Conservation (phyloP, 2,329 filamentous ascomycete species). For the Venturiaceae sp. region DNA sequence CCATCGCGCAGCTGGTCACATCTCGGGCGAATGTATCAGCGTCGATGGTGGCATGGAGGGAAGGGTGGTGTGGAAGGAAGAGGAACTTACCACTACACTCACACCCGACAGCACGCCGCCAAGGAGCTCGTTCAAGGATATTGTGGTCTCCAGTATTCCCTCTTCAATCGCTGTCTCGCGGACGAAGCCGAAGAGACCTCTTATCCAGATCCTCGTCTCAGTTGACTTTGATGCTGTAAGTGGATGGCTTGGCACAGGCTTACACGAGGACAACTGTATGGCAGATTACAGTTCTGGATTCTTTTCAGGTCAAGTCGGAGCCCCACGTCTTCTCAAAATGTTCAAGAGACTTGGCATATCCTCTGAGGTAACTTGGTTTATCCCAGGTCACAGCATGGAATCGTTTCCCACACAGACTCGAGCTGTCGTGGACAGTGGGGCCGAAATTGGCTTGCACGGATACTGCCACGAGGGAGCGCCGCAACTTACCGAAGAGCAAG, state of each 20-base stretch:
- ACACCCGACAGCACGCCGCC: background rate
- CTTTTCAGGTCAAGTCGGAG: conserved; percentile 47
- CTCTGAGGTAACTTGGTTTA: conserved; percentile 49
- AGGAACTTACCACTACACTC: background rate
- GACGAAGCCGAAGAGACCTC: background rate
- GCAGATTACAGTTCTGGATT: conserved; percentile 47
- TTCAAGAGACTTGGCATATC: conserved; percentile 42
- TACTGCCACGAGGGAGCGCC: conserved; percentile 38
- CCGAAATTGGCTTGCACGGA: conserved; percentile 42
- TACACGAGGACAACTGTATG: conserved; percentile 41
- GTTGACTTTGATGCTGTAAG: conserved; percentile 50
- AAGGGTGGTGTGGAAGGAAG: conserved; percentile 32
- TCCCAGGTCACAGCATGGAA: conserved; percentile 50
- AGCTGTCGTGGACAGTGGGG: conserved; percentile 41
- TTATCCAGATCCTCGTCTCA: conserved; percentile 28
- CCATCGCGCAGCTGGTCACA: conserved; percentile 42
- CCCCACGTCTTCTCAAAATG: conserved; percentile 43
- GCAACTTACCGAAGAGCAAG: conserved; percentile 38
- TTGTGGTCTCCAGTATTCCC: background rate
- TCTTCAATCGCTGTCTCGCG: background rate
- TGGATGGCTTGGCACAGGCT: conserved; percentile 49
- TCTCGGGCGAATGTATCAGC: conserved; percentile 43
- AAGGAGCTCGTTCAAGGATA: background rate
- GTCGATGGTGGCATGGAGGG: conserved; percentile 44
- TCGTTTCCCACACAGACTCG: conserved; percentile 43